Evolutionary conservation across 805 yeast genomes (phyloP), one percentile per base, ranked within the genome.

Genomic region (Candida silvicultrix): DNA sequence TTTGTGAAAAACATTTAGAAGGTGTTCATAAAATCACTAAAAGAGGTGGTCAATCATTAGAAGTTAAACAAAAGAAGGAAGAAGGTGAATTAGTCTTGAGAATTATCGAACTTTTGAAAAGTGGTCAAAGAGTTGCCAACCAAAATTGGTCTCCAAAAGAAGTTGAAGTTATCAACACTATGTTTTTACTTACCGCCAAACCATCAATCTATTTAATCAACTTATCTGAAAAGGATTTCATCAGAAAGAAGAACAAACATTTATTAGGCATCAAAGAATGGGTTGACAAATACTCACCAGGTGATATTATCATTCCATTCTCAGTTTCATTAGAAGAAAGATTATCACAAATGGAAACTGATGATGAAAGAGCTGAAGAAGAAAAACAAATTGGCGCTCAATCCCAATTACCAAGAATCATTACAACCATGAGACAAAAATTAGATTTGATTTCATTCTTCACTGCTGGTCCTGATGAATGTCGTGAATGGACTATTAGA

Each of bases 401-500:
- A 49, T 81, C 94, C 38, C 90, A 95, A 39, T 76, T 94, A 64
- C 97, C 98, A 57, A 80, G 79, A 70, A 85, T 92, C 56, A 82
- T 92, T 58, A 75, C 80, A 53, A 74, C 87, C 53, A 90, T 92
- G 97, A 85, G 97, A 74, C 73, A 78, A 54, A 83, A 88, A 50
- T 75, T 90, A 49, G 85, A 85, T 55, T 81, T 94, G 66, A 89
- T 90, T 55, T 89, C 97, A 45, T 94, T 84, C 75, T 94, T 89
- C 78, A 94, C 99, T 32, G 84, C 94, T 64, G 99, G 99, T 57
- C 85, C 95, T 38, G 88, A 87, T 51, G 99, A 94, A 72, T 96
- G 90, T 43, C 85, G 97, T 67, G 97, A 95, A 69, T 94, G 99
- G 99, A 94, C 99, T 32, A 81, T 94, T 52, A 81, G 98, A 70